These are phyloP conservation scores for Eimeria necatrix DNA, from an alignment of 169 alveolate species.

Conservation along the genomic window DNA sequence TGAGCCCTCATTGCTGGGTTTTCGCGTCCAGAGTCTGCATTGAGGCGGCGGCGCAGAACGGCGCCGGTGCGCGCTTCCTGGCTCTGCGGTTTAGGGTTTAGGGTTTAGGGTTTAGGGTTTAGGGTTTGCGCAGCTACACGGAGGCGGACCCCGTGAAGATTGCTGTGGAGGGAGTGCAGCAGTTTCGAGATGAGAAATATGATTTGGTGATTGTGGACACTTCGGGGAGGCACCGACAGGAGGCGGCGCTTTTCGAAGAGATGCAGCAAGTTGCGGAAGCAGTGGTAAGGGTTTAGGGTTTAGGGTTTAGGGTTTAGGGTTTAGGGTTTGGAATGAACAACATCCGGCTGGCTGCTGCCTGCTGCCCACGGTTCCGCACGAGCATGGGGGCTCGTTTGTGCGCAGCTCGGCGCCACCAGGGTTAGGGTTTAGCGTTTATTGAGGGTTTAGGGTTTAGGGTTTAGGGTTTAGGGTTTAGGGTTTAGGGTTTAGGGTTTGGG, in stretches of 20 bases:
- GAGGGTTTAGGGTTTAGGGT: background rate
- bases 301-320: slow-evolving; percentile 8
- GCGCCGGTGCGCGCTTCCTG: background rate
- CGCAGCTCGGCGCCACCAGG: too few species aligned
- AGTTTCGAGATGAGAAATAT: slow-evolving; percentile 96
- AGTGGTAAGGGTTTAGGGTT: slow-evolving; percentile 82
- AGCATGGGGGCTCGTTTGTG: too few species aligned
- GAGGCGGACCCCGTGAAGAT: slow-evolving; percentile 99
- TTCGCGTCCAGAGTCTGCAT: background rate
- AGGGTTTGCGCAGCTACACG: slow-evolving; percentile 89
- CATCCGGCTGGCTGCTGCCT: too few species aligned
- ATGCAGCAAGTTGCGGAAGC: slow-evolving; percentile 98
- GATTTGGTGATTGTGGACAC: slow-evolving; percentile 99
- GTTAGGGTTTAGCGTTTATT: background rate
- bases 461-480: background rate
- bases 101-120: slow-evolving; percentile 53
- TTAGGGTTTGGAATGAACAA: background rate
- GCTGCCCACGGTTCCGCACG: too few species aligned
- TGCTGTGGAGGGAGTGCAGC: slow-evolving; percentile 99
- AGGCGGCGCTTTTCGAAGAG: slow-evolving; percentile 98
- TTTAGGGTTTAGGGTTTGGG: background rate
- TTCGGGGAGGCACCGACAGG: slow-evolving; percentile 99
- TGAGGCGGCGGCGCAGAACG: background rate
- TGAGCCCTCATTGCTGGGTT: background rate
- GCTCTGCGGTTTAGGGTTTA: background rate